Evolutionary conservation across 768 basidiomycete species (phyloP).

Genomic region (Pisolithus tinctorius): DNA sequence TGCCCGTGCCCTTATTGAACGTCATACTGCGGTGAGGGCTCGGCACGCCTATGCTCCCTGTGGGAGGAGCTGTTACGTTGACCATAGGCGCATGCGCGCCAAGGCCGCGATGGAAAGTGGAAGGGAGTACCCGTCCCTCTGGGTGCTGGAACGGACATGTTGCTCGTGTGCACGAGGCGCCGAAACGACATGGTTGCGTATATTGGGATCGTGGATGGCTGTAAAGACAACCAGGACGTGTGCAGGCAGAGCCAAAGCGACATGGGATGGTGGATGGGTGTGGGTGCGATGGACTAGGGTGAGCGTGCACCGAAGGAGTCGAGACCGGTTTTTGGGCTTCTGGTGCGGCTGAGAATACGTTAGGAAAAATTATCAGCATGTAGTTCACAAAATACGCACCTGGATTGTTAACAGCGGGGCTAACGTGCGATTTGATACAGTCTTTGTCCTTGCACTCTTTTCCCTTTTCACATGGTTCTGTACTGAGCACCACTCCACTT

Average conservation of each 20-base stretch:
- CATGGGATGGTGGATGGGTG: slow-evolving; percentile 38
- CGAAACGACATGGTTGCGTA: slow-evolving; percentile 70
- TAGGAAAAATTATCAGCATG: slow-evolving; percentile 7
- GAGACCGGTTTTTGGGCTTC: slow-evolving; percentile 31
- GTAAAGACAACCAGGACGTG: slow-evolving; percentile 62
- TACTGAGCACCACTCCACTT: slow-evolving; percentile 91
- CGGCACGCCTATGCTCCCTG: slow-evolving; percentile 56
- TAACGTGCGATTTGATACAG: slow-evolving; percentile 87
- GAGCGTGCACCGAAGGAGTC: slow-evolving; percentile 28
- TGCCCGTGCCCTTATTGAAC: slow-evolving; percentile 45
- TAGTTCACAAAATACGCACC: slow-evolving; percentile 29
- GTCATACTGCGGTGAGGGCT: slow-evolving; percentile 67
- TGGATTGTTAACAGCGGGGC: slow-evolving; percentile 70
- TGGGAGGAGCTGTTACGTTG: slow-evolving; percentile 53
- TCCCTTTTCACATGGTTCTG: slow-evolving; percentile 86
- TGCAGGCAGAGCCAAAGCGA: slow-evolving; percentile 67
- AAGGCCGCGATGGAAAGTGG: slow-evolving; percentile 75
- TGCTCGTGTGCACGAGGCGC: slow-evolving; percentile 76
- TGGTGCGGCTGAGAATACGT: slow-evolving; percentile 13
- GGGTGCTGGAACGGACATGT: slow-evolving; percentile 92
- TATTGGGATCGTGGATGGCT: slow-evolving; percentile 52
- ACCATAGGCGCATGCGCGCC: slow-evolving; percentile 54
- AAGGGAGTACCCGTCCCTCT: slow-evolving; percentile 72
- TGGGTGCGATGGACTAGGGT: slow-evolving; percentile 24
- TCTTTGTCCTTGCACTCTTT: slow-evolving; percentile 90